phyloP scores from a whole-genome alignment of 176 grass and related monocot species.

The Oryza nivara region DNA sequence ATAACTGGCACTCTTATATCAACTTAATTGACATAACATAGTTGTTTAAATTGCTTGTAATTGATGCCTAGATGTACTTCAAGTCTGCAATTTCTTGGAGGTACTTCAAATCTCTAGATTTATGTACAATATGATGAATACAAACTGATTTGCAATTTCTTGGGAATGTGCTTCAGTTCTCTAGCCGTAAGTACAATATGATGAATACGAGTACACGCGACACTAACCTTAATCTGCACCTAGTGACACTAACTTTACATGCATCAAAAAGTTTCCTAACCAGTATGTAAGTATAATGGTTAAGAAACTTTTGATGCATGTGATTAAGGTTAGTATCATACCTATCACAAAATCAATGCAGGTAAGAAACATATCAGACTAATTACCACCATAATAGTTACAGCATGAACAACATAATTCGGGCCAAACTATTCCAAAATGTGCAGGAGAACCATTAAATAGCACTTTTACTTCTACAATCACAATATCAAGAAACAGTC shows the following conservation, averaged over 20 bases:
- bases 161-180: background rate
- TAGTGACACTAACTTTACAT: background rate
- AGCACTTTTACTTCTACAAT: background rate
- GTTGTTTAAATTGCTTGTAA: background rate
- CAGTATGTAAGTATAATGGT: background rate
- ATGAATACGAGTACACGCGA: background rate
- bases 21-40: background rate
- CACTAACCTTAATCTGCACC: background rate
- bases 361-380: background rate
- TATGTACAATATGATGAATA: no score
- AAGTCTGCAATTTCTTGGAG: no score
- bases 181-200: background rate
- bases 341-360: slow-evolving; percentile 7
- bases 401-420: background rate
- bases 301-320: no score
- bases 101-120: no score
- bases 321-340: background rate
- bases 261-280: background rate
- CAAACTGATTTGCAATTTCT: no score
- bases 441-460: background rate
- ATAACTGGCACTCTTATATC: background rate
- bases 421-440: background rate
- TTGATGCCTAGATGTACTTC: background rate
- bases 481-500: background rate
- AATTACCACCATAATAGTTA: background rate